These are phyloP conservation scores for Ophiognomonia clavigignenti-juglandacearum DNA, from an alignment of 2,329 filamentous ascomycete species.

Conservation along the genomic window DNA sequence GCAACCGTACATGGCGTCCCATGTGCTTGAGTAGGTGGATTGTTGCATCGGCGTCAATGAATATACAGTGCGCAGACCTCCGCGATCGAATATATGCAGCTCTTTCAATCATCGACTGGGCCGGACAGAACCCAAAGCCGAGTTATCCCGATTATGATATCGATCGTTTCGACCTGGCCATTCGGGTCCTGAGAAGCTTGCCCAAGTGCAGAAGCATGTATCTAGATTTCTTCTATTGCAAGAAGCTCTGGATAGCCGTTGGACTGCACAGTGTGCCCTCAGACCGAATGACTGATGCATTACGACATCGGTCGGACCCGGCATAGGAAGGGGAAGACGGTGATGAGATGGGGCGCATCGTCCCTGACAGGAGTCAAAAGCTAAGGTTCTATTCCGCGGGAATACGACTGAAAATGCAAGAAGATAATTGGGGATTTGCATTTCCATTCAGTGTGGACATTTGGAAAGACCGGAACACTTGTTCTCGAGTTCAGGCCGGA, in stretches of 20 bases:
- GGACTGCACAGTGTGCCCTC: not conserved
- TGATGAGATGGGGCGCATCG: too few relatives aligned
- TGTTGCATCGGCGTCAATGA: not conserved
- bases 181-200: not conserved
- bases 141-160: constrained; percentile 1
- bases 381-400: too few relatives aligned
- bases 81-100: constrained; percentile 2
- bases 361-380: too few relatives aligned
- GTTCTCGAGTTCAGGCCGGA: not conserved
- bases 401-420: too few relatives aligned
- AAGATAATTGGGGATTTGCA: too few relatives aligned
- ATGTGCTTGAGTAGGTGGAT: not conserved
- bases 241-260: not conserved
- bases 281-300: not conserved
- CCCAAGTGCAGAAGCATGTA: not conserved
- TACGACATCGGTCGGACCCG: not conserved
- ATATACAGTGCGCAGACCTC: not conserved
- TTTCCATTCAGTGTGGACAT: too few relatives aligned
- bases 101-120: not conserved
- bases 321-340: not conserved
- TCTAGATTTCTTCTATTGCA: not conserved
- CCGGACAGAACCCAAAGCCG: not conserved
- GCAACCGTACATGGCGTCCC: not conserved
- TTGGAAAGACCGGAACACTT: not conserved
- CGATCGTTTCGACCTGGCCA: not conserved